A percentile compares a stretch with the other conserved stretches of the same genome.
Evolutionary conservation across 192 early-diverging fungal genomes (phyloP).

Genomic region (Radiomyces spectabilis): DNA sequence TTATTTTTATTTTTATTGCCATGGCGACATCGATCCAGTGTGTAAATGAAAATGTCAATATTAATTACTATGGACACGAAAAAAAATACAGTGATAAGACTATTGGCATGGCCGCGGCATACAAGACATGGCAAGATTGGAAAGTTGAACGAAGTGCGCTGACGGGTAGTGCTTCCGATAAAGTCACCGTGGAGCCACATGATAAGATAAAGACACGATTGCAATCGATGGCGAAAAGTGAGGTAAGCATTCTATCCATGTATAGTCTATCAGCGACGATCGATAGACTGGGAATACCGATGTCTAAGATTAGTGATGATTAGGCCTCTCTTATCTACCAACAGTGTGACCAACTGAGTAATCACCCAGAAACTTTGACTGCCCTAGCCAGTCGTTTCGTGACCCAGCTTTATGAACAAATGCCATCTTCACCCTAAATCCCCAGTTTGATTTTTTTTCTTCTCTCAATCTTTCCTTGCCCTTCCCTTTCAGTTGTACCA

Average conservation of each 20-base stretch:
- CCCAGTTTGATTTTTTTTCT: too few species aligned
- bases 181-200: not conserved
- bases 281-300: too few species aligned
- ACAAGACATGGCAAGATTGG: slow-evolving; percentile 1
- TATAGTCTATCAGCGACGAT: not conserved
- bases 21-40: too few species aligned
- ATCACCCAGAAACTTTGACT: not conserved
- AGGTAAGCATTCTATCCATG: not conserved
- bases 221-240: not conserved
- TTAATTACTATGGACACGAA: too few species aligned
- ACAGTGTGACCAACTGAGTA: not conserved
- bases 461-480: too few species aligned
- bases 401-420: not conserved
- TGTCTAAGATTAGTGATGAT: too few species aligned
- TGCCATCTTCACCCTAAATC: not conserved
- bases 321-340: not conserved
- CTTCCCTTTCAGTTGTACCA: too few species aligned
- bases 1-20: too few species aligned
- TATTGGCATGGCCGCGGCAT: slow-evolving; percentile 1
- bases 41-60: too few species aligned
- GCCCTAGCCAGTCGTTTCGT: not conserved
- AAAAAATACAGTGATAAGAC: slow-evolving; percentile 1
- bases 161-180: too few species aligned
- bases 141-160: not conserved
- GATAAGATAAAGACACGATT: not conserved